A percentile compares a stretch with the other conserved stretches of the same genome.
phyloP scores from a whole-genome alignment of 2,329 filamentous ascomycete species.

The Dendryphion nanum region DNA sequence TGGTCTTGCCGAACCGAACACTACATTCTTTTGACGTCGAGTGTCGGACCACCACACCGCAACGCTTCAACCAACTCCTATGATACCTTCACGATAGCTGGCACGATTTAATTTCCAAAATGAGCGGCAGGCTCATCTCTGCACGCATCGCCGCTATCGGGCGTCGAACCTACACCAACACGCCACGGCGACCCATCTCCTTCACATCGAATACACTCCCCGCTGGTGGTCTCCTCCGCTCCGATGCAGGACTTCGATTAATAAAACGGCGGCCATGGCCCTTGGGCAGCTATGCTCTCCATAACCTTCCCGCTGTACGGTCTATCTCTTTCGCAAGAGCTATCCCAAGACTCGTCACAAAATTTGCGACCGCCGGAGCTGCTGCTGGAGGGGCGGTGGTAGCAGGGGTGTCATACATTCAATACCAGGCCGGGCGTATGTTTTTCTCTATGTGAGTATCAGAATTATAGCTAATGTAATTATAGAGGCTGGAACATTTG shows the following conservation, averaged over 20 bases:
- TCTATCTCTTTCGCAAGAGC: constrained; percentile 65
- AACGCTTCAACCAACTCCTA: too few species aligned
- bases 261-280: constrained; percentile 66
- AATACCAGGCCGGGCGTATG: constrained; percentile 90
- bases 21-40: too few species aligned
- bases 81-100: constrained; percentile 12
- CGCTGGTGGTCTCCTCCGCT: constrained; percentile 39
- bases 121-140: constrained; percentile 75
- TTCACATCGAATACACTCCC: constrained; percentile 29
- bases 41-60: too few species aligned
- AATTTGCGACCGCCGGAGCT: constrained; percentile 82
- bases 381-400: constrained; percentile 88
- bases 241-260: constrained; percentile 33
- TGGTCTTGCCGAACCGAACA: too few species aligned
- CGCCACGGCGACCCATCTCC: constrained; percentile 48
- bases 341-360: constrained; percentile 85
- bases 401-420: constrained; percentile 84
- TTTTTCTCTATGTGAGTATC: constrained; percentile 17
- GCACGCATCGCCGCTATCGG: constrained; percentile 67
- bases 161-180: constrained; percentile 62
- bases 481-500: constrained; percentile 73
- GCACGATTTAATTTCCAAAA: constrained; percentile 33
- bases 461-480: constrained; percentile 27
- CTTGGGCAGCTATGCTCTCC: constrained; percentile 73
- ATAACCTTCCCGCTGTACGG: constrained; percentile 69